Evolutionary conservation across 2,329 filamentous ascomycete species (phyloP), one percentile per base, ranked within the genome.

Genomic region (Tolypocladium guangdongense): DNA sequence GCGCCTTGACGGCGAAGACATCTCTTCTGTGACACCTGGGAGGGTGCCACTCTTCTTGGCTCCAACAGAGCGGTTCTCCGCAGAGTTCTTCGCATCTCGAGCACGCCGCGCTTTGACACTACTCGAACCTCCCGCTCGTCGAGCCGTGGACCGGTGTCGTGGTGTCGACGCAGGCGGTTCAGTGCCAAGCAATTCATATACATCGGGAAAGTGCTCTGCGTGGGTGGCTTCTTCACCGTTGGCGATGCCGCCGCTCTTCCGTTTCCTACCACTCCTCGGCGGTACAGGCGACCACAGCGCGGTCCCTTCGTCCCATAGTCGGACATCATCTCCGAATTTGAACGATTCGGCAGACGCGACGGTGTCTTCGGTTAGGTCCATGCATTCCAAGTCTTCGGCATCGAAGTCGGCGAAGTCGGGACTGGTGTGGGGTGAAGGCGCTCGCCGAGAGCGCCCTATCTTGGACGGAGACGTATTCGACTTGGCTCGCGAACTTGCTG

Each of bases 131-230:
- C 58, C 62, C 51, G 57, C 58, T 41, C 58, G 60, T 46, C 58
- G 64, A 45, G 53, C 49, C 20, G 54, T 46, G 18, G 58, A 62
- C 50, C 60, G 59, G 14, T 58, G 63, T 16, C 58, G 55, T 4
- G 71, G 69, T n/a, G 69, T 71, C 2, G 68, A 64, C 24, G 60
- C 59, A 18, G 65, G 70, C 43, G 68, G 69, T 14, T 69, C 63
- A 16, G 71, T 73, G 32, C 71, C 75, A 12, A 74, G 63, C 49
- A 76, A 66, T 49, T 80, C 70, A 56, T 77, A 73, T 8, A 83
- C 75, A 56, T 83, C 78, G 0, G 77, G 78, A 47, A 80, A 82
- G 20, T 77, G 72, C 36, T 74, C 73, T 16, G 74, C 64, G 4
- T 70, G 66, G 18, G 63, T 66, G 16, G 64, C 62, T 14, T 68